These are phyloP conservation scores for Astrephomene gubernaculifera DNA, from an alignment of 139 green algal genomes.

Conservation along the genomic window DNA sequence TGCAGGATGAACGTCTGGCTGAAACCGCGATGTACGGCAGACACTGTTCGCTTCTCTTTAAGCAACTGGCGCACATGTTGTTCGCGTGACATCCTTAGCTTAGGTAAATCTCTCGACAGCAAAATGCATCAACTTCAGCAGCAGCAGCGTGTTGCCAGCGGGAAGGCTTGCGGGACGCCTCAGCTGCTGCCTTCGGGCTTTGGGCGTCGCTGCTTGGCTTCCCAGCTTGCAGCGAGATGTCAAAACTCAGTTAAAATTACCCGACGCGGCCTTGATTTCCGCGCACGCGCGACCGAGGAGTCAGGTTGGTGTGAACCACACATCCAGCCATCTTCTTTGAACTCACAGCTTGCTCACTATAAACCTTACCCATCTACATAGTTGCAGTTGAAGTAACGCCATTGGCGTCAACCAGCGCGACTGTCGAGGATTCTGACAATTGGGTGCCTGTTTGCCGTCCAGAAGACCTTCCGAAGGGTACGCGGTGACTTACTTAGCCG, in stretches of 20 bases:
- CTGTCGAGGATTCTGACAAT: conserved; percentile 3
- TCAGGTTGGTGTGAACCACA: conserved; percentile 27
- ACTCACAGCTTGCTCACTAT: neutral
- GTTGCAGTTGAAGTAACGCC: conserved; percentile 38
- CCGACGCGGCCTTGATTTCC: neutral
- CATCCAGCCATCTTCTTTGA: neutral
- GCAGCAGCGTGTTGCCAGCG: conserved; percentile 1
- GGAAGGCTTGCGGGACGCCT: neutral
- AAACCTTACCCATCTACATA: neutral
- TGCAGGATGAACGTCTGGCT: neutral
- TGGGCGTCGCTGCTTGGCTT: neutral
- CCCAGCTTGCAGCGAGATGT: neutral
- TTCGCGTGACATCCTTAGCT: neutral
- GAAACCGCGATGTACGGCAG: neutral
- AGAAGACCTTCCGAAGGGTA: conserved; percentile 90
- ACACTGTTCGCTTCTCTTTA: neutral
- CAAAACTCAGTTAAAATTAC: neutral
- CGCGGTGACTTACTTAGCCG: too few species aligned
- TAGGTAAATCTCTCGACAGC: neutral
- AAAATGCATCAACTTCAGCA: conserved; percentile 19
- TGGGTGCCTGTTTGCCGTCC: conserved; percentile 84
- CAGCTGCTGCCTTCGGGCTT: neutral
- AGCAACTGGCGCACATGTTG: neutral
- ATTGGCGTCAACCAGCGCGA: neutral
- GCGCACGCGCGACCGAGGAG: conserved; percentile 25